Conservation (phyloP, 2,329 filamentous ascomycete species). For the Pseudogymnoascus sp. region DNA sequence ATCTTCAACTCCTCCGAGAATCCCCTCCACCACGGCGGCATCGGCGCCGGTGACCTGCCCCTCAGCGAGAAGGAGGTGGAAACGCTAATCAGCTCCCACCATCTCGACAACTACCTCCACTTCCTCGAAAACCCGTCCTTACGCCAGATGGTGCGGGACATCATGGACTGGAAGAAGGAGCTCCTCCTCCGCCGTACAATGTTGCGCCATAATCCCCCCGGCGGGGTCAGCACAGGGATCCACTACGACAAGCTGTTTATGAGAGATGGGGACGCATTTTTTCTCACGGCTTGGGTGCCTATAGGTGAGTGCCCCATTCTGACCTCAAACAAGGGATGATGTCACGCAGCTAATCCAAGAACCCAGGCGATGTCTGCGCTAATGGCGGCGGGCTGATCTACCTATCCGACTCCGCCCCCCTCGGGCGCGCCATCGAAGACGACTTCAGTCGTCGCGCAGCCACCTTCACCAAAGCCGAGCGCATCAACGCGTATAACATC, state of each 20-base stretch:
- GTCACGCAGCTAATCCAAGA: constrained; percentile 17
- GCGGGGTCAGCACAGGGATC: constrained; percentile 43
- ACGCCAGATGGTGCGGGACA: constrained; percentile 40
- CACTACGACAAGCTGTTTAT: constrained; percentile 49
- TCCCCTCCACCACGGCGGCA: constrained; percentile 1
- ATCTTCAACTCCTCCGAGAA: constrained; percentile 39
- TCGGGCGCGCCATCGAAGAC: constrained; percentile 33
- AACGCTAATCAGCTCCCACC: neutral
- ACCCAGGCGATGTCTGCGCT: constrained; percentile 28
- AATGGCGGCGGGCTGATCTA: constrained; percentile 37
- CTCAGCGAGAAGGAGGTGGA: constrained; percentile 4
- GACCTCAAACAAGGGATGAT: neutral
- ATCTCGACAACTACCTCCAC: neutral
- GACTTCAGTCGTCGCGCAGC: constrained; percentile 27
- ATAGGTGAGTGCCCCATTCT: constrained; percentile 32
- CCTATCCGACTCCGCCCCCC: constrained; percentile 30
- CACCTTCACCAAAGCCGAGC: neutral
- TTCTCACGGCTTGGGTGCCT: constrained; percentile 44
- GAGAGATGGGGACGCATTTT: constrained; percentile 39
- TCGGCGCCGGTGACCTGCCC: neutral
- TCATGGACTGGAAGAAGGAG: constrained; percentile 46
- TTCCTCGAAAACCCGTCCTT: constrained; percentile 35
- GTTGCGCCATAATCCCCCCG: constrained; percentile 43
- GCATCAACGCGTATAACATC: neutral
- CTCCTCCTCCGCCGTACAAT: constrained; percentile 40